Conservation (phyloP, 345 rosid species). For the Limnanthes douglasii region DNA sequence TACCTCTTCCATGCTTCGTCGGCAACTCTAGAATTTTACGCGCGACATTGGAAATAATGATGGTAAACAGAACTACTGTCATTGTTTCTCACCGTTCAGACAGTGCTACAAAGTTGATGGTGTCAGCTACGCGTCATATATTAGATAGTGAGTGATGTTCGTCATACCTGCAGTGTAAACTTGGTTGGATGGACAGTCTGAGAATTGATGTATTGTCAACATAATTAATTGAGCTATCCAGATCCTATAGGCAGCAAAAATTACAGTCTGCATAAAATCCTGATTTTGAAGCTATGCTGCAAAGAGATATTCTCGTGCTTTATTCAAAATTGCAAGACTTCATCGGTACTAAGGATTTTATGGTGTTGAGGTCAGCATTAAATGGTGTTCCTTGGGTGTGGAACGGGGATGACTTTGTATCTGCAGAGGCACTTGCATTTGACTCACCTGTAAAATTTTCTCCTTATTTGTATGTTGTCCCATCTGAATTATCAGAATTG, state of each 20-base stretch:
- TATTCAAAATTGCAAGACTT: slow-evolving; percentile 52
- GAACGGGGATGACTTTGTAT: slow-evolving; percentile 87
- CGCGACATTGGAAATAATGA: no score
- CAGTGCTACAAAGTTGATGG: slow-evolving; percentile 68
- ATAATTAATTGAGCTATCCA: slow-evolving; percentile 64
- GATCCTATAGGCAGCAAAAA: slow-evolving; percentile 42
- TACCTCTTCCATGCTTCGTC: no score
- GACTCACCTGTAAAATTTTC: slow-evolving; percentile 92
- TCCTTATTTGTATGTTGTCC: slow-evolving; percentile 92
- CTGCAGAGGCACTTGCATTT: slow-evolving; percentile 75
- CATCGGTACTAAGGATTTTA: slow-evolving; percentile 45
- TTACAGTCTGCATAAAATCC: slow-evolving; percentile 27
- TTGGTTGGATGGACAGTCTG: slow-evolving; percentile 74
- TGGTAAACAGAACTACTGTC: no score
- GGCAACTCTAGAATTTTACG: no score
- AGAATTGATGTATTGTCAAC: slow-evolving; percentile 31
- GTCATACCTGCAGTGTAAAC: slow-evolving; percentile 42
- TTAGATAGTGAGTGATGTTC: slow-evolving; percentile 59
- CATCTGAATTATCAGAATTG: slow-evolving; percentile 79
- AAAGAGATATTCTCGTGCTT: slow-evolving; percentile 44
- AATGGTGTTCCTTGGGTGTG: slow-evolving; percentile 79
- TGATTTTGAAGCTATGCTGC: slow-evolving; percentile 39
- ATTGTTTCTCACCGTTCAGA: no score
- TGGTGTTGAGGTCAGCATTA: slow-evolving; percentile 40
- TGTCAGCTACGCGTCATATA: slow-evolving; percentile 58